Percentiles rank a stretch among this genome's conserved stretches.
These are phyloP conservation scores for Pestalotiopsis sp. DNA, from an alignment of 2,329 filamentous ascomycete genomes.

Conservation along the genomic window DNA sequence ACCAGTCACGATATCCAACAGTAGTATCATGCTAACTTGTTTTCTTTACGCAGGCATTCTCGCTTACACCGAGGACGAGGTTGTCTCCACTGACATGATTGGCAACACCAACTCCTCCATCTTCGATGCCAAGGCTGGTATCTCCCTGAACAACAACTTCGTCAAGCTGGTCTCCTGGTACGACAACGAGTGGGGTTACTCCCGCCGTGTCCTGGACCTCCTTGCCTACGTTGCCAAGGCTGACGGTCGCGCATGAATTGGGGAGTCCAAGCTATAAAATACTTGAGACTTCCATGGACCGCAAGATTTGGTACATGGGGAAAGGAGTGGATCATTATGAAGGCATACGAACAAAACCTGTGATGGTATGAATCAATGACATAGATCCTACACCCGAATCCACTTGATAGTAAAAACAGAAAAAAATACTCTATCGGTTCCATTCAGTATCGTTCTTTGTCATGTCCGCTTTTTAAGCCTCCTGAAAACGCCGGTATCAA, in stretches of 20 bases:
- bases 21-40: conserved; percentile 17
- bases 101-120: conserved; percentile 94
- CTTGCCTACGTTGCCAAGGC: conserved; percentile 78
- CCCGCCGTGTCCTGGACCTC: conserved; percentile 89
- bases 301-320: not conserved
- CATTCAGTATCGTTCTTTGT: not conserved
- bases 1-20: conserved; percentile 5
- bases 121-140: conserved; percentile 99
- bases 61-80: conserved; percentile 93
- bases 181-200: conserved; percentile 99
- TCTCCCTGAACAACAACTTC: conserved; percentile 97
- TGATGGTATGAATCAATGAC: conserved; percentile 16
- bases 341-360: not conserved
- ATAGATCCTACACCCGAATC: conserved; percentile 21
- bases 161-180: conserved; percentile 99
- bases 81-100: conserved; percentile 93
- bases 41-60: conserved; percentile 66
- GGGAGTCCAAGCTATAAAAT: conserved; percentile 26
- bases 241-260: conserved; percentile 57
- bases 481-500: conserved; percentile 28
- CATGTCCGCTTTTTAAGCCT: conserved; percentile 24
- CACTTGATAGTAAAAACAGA: conserved; percentile 24
- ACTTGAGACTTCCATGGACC: not conserved
- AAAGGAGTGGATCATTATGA: conserved; percentile 7
- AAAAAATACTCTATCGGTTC: conserved; percentile 20